Conservation (phyloP, 306 rosid species). For the Citrullus colocynthis region DNA sequence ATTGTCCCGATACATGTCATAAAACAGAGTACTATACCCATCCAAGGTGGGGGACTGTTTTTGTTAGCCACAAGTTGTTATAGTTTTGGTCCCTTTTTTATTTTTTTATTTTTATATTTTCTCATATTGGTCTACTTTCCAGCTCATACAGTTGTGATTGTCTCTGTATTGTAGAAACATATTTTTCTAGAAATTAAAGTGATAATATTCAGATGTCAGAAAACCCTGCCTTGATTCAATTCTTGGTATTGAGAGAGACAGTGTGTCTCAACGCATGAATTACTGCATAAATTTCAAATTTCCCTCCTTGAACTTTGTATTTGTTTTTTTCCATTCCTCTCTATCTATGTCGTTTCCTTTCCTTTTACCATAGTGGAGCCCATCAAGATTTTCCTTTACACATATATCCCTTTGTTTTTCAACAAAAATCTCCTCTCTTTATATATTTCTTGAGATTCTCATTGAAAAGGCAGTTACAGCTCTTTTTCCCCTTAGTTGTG, state of each 20-base stretch:
- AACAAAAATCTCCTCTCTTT: background rate
- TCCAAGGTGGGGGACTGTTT: constrained; percentile 25
- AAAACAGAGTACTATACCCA: constrained; percentile 20
- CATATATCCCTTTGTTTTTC: constrained; percentile 4
- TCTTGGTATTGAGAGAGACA: background rate
- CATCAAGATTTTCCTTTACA: constrained; percentile 19
- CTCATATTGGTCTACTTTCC: constrained; percentile 28
- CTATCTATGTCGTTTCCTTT: constrained; percentile 5
- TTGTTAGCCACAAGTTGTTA: constrained; percentile 25
- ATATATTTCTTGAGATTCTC: background rate
- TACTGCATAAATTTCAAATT: background rate
- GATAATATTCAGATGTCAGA: constrained; percentile 10
- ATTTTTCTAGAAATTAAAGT: constrained; percentile 6
- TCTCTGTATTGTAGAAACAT: constrained; percentile 3
- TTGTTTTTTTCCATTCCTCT: background rate
- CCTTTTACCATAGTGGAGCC: constrained; percentile 29
- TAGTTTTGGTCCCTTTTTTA: constrained; percentile 14
- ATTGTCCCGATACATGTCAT: constrained; percentile 5
- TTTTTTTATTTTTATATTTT: background rate
- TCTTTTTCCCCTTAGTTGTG: background rate
- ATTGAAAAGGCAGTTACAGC: background rate
- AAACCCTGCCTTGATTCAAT: constrained; percentile 1
- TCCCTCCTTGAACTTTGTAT: constrained; percentile 8
- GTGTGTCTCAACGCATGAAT: background rate
- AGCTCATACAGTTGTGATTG: constrained; percentile 14